phyloP scores from a whole-genome alignment of 2,329 filamentous ascomycete species.

The Leptodontidium sp. region DNA sequence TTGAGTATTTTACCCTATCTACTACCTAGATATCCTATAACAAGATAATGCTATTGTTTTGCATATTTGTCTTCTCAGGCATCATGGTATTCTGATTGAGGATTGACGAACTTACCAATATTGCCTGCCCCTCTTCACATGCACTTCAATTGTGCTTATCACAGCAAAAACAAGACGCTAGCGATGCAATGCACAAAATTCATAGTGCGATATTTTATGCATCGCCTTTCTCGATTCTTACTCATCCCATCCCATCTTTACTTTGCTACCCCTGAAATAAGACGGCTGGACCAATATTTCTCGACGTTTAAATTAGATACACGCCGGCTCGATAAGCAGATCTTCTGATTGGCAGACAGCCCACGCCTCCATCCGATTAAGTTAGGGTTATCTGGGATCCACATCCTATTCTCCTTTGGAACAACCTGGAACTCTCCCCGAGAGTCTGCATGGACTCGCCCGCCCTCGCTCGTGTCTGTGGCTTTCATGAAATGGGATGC shows the following conservation, averaged over 20 bases:
- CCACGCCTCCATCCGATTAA: not conserved
- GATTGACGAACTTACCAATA: no score
- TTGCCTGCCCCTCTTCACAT: no score
- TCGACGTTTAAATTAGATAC: conserved; percentile 6
- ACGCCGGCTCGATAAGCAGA: conserved; percentile 13
- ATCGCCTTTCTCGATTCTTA: not conserved
- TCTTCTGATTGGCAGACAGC: conserved; percentile 7
- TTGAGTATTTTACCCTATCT: no score
- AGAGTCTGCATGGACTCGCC: not conserved
- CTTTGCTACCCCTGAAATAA: conserved; percentile 2
- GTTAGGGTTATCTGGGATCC: conserved; percentile 9
- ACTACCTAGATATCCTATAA: no score
- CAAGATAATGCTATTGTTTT: no score
- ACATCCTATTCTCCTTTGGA: conserved; percentile 7
- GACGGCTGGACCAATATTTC: conserved; percentile 10
- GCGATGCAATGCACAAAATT: conserved; percentile 9
- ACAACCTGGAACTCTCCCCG: not conserved
- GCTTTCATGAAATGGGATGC: not conserved
- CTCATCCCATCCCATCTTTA: not conserved
- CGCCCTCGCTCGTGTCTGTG: not conserved
- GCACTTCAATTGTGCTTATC: not conserved
- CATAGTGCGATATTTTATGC: conserved; percentile 4
- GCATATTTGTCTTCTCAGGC: no score
- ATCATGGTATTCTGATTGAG: no score
- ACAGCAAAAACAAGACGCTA: not conserved